These are phyloP conservation scores for Pythium folliculosum DNA, from an alignment of 352 stramenopile species.

Conservation along the genomic window DNA sequence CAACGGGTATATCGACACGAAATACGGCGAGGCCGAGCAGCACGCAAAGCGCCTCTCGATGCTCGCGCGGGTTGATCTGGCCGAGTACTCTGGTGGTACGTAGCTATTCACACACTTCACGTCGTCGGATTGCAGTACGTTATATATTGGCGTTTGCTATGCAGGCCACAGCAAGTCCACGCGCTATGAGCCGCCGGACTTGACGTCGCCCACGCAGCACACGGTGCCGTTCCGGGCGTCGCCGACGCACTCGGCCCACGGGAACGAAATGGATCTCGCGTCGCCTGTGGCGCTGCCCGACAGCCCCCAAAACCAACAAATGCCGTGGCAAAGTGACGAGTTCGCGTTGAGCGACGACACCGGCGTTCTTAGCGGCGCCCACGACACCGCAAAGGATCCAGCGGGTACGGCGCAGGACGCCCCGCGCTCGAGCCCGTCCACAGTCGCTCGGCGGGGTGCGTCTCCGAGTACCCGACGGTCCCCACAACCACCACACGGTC, in stretches of 20 bases:
- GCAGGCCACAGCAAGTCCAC: background rate
- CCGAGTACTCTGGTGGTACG: conserved; percentile 2
- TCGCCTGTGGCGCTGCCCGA: conserved; percentile 63
- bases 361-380: background rate
- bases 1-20: conserved; percentile 10
- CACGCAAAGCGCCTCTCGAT: conserved; percentile 15
- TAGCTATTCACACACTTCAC: background rate
- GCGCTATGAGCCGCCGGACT: conserved; percentile 12
- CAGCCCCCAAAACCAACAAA: conserved; percentile 32
- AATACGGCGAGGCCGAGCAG: conserved; percentile 7
- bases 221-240: conserved; percentile 41
- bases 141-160: background rate
- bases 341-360: conserved; percentile 3
- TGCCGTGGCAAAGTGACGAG: conserved; percentile 32
- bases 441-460: background rate
- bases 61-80: conserved; percentile 6
- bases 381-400: background rate
- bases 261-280: conserved; percentile 63
- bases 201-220: conserved; percentile 50
- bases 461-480: background rate
- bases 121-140: background rate
- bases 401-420: background rate
- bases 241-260: conserved; percentile 32
- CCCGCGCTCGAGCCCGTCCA: conserved; percentile 4
- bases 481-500: conserved; percentile 4